Evolutionary conservation across 768 basidiomycete species (phyloP).

Genomic region (Ramaria sp.): DNA sequence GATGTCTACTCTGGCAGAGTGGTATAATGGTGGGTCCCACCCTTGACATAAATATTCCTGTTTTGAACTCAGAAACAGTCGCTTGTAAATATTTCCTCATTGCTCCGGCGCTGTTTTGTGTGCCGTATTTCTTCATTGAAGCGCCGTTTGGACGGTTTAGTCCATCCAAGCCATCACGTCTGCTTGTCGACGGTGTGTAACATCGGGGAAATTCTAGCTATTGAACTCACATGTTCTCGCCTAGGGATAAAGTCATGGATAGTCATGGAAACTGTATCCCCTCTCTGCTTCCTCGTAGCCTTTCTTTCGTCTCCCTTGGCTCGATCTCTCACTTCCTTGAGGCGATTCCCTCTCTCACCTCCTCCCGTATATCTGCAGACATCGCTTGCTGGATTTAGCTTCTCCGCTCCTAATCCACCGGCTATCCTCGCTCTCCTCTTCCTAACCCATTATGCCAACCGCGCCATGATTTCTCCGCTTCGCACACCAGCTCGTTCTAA

Average conservation of each 20-base stretch:
- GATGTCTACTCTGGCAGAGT: constrained; percentile 1
- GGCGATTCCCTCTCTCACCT: constrained; percentile 16
- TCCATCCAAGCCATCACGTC: constrained; percentile 29
- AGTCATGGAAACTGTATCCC: constrained; percentile 62
- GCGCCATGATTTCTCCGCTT: constrained; percentile 69
- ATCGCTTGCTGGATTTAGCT: not conserved
- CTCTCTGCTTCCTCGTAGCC: constrained; percentile 38
- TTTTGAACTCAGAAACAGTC: not conserved
- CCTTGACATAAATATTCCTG: not conserved
- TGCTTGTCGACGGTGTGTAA: constrained; percentile 46
- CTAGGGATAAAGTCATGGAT: constrained; percentile 53
- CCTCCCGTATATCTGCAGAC: constrained; percentile 15
- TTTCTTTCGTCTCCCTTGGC: constrained; percentile 41
- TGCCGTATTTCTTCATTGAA: constrained; percentile 36
- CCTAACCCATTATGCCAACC: constrained; percentile 73
- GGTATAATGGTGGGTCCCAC: constrained; percentile 4
- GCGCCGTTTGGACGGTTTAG: constrained; percentile 79
- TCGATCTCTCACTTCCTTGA: constrained; percentile 14
- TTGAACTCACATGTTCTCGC: not conserved
- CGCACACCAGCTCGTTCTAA: constrained; percentile 72
- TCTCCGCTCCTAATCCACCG: constrained; percentile 25
- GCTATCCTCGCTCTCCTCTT: constrained; percentile 46
- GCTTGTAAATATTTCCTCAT: constrained; percentile 4
- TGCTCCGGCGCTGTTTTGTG: not conserved
- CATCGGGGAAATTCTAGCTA: not conserved